Evolutionary conservation across 2,329 filamentous ascomycete species (phyloP), one percentile per base, ranked within the genome.

Genomic region (Hymenoscyphus linearis): DNA sequence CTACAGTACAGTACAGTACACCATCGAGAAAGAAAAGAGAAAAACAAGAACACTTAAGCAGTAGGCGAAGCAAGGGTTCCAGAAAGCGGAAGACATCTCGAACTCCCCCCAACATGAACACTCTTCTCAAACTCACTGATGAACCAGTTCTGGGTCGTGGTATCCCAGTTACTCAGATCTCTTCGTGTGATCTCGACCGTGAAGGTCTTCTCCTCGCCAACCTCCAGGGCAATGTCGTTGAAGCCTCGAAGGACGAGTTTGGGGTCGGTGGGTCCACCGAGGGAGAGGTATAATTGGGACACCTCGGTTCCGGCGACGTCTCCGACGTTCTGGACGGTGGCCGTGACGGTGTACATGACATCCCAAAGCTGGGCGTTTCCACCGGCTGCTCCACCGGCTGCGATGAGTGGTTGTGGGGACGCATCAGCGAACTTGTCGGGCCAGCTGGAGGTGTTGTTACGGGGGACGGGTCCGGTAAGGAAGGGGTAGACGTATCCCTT

Each of bases 161-260:
- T 77, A 67, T 96, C 90, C 93, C 93, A 97, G 77, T 91, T 95
- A 72, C 88, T 91, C 60, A 98, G 69, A 72, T 98, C 93, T 58
- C 91, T 85, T 40, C 93, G 83, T 3, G 87, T 95, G 59, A 98
- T 75, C 13, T 85, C 80, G 0, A 84, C 86, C 1, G 75, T 80
- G 78, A 96, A 96, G 2, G 80, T 83, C 3, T 77, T 80, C 58
- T 81, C 84, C 76, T 86, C 75, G 13, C 89, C 89, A 0, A 90
- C 81, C 1, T 82, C 79, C 64, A 97, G 85, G 56, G 78, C 80
- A 59, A 97, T 75, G 56, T 91, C 86, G 62, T 96, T 89, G 72
- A 97, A 98, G 58, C 87, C 87, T 60, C 93, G 87, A 14, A 98
- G 86, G 12, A 85, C 80, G 27, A 81, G 76, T 4, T 79, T 76